Evolutionary conservation across 2,329 filamentous ascomycete species (phyloP).

Genomic region (Ophiostoma australiae): DNA sequence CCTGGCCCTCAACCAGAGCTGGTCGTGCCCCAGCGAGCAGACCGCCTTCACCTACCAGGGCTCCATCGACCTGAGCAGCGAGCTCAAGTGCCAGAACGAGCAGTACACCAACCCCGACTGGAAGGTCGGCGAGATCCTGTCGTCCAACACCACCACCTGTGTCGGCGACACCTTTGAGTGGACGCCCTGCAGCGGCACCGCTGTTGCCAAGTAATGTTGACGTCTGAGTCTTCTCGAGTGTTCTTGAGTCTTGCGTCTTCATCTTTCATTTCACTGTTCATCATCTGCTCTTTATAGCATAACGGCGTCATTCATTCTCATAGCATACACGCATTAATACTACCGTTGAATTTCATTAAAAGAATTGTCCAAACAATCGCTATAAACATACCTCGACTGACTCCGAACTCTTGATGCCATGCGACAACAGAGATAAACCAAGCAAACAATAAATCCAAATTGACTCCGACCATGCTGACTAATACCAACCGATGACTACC

Average conservation of each 20-base stretch:
- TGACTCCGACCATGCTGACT: background rate
- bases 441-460: background rate
- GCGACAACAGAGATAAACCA: background rate
- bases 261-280: background rate
- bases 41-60: constrained; percentile 36
- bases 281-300: background rate
- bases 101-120: constrained; percentile 39
- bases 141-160: constrained; percentile 35
- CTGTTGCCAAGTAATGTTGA: background rate
- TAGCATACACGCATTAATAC: background rate
- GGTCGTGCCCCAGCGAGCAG: constrained; percentile 43
- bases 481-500: background rate
- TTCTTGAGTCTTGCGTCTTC: background rate
- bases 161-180: background rate
- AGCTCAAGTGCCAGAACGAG: constrained; percentile 36
- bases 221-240: background rate
- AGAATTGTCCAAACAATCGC: background rate
- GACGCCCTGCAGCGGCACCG: background rate
- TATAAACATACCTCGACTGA: background rate
- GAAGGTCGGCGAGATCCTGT: constrained; percentile 40
- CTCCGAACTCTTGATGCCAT: background rate
- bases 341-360: background rate
- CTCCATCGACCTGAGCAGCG: constrained; percentile 31
- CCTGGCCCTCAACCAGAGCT: constrained; percentile 46
- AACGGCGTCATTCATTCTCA: background rate